These are phyloP conservation scores for Galerina sulciceps DNA, from an alignment of 768 basidiomycete species.

Conservation along the genomic window DNA sequence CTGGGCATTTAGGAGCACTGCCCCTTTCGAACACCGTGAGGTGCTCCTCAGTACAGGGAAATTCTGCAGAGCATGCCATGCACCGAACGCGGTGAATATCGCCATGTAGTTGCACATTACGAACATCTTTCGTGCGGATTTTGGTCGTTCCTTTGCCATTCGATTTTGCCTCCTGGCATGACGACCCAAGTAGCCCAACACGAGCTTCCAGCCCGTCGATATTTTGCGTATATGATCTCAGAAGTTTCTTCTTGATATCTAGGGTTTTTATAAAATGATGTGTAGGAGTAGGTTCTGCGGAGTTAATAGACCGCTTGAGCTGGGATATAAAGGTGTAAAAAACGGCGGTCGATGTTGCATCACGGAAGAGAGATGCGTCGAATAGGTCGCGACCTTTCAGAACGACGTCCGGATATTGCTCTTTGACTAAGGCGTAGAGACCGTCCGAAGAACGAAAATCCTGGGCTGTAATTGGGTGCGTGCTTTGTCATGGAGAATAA, in stretches of 20 bases:
- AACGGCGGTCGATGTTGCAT: slow-evolving; percentile 80
- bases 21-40: slow-evolving; percentile 70
- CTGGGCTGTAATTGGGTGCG: slow-evolving; percentile 42
- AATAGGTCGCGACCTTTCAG: slow-evolving; percentile 95
- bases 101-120: slow-evolving; percentile 93
- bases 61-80: slow-evolving; percentile 80
- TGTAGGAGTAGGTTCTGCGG: slow-evolving; percentile 81
- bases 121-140: slow-evolving; percentile 70
- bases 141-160: slow-evolving; percentile 73
- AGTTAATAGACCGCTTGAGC: slow-evolving; percentile 82
- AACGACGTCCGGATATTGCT: slow-evolving; percentile 80
- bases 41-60: slow-evolving; percentile 68
- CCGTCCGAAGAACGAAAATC: slow-evolving; percentile 97
- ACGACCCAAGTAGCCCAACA: slow-evolving; percentile 73
- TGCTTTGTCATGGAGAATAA: neutral
- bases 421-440: slow-evolving; percentile 88
- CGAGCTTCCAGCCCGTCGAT: slow-evolving; percentile 93
- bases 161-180: slow-evolving; percentile 53
- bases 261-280: slow-evolving; percentile 88
- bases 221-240: slow-evolving; percentile 96
- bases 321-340: slow-evolving; percentile 96
- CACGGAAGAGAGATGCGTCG: slow-evolving; percentile 89
- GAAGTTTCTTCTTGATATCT: slow-evolving; percentile 80
- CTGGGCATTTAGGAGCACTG: slow-evolving; percentile 81
- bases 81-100: slow-evolving; percentile 93